phyloP scores from a whole-genome alignment of 371 early-diverging fungal genomes.

The Haplosporangium sp. region DNA sequence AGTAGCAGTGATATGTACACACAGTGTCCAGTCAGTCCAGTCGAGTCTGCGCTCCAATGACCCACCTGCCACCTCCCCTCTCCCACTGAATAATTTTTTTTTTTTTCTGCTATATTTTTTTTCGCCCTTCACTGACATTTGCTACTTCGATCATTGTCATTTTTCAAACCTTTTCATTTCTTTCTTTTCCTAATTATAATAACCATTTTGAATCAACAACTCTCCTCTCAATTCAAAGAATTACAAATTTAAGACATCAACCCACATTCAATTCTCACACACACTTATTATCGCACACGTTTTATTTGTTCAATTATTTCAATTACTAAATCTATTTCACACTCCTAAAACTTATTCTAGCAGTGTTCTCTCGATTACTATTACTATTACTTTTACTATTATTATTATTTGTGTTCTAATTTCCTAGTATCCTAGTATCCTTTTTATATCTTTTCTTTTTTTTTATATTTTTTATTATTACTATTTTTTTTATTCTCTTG shows the following conservation, averaged over 20 bases:
- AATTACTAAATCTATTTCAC: too few relatives aligned
- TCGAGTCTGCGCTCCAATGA: not conserved
- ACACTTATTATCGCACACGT: too few relatives aligned
- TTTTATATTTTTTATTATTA: constrained; percentile 2
- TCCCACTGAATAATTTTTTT: not conserved
- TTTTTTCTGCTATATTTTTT: not conserved
- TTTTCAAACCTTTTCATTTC: constrained; percentile 1
- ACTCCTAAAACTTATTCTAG: too few relatives aligned
- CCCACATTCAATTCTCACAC: too few relatives aligned
- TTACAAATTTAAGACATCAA: too few relatives aligned
- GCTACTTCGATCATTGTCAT: not conserved
- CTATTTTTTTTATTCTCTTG: constrained; percentile 2
- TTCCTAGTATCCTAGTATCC: not conserved
- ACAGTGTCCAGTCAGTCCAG: constrained; percentile 4
- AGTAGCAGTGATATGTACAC: not conserved
- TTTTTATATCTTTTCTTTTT: constrained; percentile 1
- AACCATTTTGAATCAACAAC: not conserved
- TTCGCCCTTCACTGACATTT: not conserved
- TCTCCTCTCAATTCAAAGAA: not conserved
- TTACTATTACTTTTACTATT: too few relatives aligned
- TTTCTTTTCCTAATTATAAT: constrained; percentile 11
- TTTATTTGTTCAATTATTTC: too few relatives aligned
- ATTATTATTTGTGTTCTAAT: too few relatives aligned
- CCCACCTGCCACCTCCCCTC: not conserved
- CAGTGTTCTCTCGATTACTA: too few relatives aligned